These are phyloP conservation scores for Pseudocercospora vitis DNA, from an alignment of 2,329 filamentous ascomycete species.

Conservation along the genomic window DNA sequence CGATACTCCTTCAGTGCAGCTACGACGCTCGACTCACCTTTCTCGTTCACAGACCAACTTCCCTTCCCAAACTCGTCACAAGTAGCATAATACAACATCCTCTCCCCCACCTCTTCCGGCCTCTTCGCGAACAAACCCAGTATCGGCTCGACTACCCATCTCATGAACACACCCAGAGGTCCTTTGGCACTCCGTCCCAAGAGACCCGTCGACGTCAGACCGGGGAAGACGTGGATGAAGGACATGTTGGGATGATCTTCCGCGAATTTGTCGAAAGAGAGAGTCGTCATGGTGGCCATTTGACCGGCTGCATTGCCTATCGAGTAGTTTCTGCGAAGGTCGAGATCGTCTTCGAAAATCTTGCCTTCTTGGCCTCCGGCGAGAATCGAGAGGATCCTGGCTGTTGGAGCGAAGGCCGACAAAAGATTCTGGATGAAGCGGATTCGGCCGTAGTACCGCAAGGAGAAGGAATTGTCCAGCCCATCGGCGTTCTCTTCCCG, in stretches of 20 bases:
- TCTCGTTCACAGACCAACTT: slow-evolving; percentile 19
- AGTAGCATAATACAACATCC: slow-evolving; percentile 24
- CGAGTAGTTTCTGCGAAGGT: slow-evolving; percentile 21
- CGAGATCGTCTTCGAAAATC: slow-evolving; percentile 28
- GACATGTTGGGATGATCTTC: slow-evolving; percentile 16
- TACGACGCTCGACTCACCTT: slow-evolving; percentile 14
- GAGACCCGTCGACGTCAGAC: slow-evolving; percentile 24
- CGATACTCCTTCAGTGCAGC: slow-evolving; percentile 20
- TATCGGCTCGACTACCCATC: slow-evolving; percentile 20
- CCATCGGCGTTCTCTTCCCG: slow-evolving; percentile 31
- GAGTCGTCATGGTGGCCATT: slow-evolving; percentile 24
- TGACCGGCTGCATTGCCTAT: slow-evolving; percentile 18
- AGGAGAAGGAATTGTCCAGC: slow-evolving; percentile 26
- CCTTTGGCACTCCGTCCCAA: slow-evolving; percentile 21
- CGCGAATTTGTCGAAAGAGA: slow-evolving; percentile 28
- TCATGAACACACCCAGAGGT: slow-evolving; percentile 11
- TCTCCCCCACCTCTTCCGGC: slow-evolving; percentile 24
- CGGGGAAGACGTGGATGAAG: slow-evolving; percentile 30
- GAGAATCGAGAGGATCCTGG: slow-evolving; percentile 26
- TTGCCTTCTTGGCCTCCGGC: slow-evolving; percentile 28
- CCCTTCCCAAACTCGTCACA: slow-evolving; percentile 15
- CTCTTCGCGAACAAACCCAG: slow-evolving; percentile 11
- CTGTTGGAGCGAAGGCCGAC: background rate
- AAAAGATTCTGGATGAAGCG: slow-evolving; percentile 26
- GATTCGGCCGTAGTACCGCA: slow-evolving; percentile 32